Conservation (phyloP, 2,329 filamentous ascomycete species). For the Septoria petroselini region DNA sequence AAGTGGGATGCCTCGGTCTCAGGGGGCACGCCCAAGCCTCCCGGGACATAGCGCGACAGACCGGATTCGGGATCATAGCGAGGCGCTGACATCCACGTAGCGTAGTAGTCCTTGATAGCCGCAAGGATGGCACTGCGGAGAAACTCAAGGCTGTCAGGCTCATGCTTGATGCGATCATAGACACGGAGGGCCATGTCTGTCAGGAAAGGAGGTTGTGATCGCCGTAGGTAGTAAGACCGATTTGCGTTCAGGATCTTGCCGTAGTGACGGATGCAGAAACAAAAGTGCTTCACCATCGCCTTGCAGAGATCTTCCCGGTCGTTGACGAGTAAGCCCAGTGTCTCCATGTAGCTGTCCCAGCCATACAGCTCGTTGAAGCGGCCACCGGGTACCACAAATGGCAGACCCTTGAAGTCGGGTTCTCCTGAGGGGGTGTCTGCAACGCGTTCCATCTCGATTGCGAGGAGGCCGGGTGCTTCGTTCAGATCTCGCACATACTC, state of each 20-base stretch:
- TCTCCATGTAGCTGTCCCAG: slow-evolving; percentile 99
- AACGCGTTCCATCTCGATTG: slow-evolving; percentile 74
- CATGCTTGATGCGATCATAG: slow-evolving; percentile 88
- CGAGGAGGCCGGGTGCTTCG: slow-evolving; percentile 80
- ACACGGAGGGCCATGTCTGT: slow-evolving; percentile 96
- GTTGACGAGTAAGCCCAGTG: slow-evolving; percentile 80
- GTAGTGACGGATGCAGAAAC: slow-evolving; percentile 97
- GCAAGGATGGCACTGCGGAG: slow-evolving; percentile 75
- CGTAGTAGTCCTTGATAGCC: slow-evolving; percentile 95
- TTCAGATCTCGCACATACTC: slow-evolving; percentile 82
- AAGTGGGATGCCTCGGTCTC: slow-evolving; percentile 90
- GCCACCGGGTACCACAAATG: slow-evolving; percentile 95
- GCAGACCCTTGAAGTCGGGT: slow-evolving; percentile 71
- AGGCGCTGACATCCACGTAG: slow-evolving; percentile 72
- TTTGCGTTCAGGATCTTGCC: slow-evolving; percentile 98
- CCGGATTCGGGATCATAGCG: slow-evolving; percentile 74
- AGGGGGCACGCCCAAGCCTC: slow-evolving; percentile 80
- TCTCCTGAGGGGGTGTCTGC: slow-evolving; percentile 65
- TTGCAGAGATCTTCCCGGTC: slow-evolving; percentile 85
- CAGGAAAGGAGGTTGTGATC: slow-evolving; percentile 93
- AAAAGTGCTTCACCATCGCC: slow-evolving; percentile 93
- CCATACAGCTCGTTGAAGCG: slow-evolving; percentile 98
- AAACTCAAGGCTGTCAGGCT: slow-evolving; percentile 76
- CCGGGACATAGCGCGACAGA: slow-evolving; percentile 78
- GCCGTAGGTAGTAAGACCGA: slow-evolving; percentile 87